A percentile compares a stretch with the other conserved stretches of the same genome.
These are phyloP conservation scores for Suillus subaureus DNA, from an alignment of 768 basidiomycete genomes.

Conservation along the genomic window DNA sequence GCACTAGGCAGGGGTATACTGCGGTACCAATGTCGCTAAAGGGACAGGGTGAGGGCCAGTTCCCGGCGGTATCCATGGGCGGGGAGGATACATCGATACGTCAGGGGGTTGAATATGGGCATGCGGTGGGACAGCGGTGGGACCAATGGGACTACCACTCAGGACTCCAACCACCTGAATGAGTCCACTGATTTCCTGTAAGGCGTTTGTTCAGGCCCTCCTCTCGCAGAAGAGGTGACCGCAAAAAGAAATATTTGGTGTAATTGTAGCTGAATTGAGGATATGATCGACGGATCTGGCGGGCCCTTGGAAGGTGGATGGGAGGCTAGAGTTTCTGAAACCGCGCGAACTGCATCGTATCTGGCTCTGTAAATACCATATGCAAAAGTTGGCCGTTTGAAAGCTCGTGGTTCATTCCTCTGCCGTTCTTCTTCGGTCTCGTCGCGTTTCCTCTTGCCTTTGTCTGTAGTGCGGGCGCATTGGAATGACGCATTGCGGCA, in stretches of 20 bases:
- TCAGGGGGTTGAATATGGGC: slow-evolving; percentile 26
- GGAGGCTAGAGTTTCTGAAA: slow-evolving; percentile 52
- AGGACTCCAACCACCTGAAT: slow-evolving; percentile 83
- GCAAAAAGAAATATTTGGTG: slow-evolving; percentile 82
- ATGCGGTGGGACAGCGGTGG: slow-evolving; percentile 37
- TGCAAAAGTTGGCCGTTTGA: slow-evolving; percentile 50
- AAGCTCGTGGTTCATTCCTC: slow-evolving; percentile 29
- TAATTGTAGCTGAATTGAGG: slow-evolving; percentile 71
- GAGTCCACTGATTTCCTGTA: slow-evolving; percentile 80
- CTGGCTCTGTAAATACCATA: slow-evolving; percentile 53
- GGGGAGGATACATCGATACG: slow-evolving; percentile 38
- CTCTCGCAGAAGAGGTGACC: slow-evolving; percentile 63
- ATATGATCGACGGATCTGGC: slow-evolving; percentile 59
- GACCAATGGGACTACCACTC: slow-evolving; percentile 70
- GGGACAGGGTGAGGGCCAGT: slow-evolving; percentile 26
- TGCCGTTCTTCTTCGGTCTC: slow-evolving; percentile 39
- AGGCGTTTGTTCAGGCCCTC: slow-evolving; percentile 54
- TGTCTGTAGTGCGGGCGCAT: slow-evolving; percentile 64
- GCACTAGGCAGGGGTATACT: slow-evolving; percentile 76
- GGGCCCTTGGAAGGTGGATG: slow-evolving; percentile 38
- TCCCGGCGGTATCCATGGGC: slow-evolving; percentile 31
- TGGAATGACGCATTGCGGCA: slow-evolving; percentile 62
- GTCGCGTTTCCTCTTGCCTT: slow-evolving; percentile 77
- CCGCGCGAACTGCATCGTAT: slow-evolving; percentile 61
- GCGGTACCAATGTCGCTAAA: slow-evolving; percentile 65